Conservation (phyloP, 345 rosid genomes). For the Anacardium occidentale region DNA sequence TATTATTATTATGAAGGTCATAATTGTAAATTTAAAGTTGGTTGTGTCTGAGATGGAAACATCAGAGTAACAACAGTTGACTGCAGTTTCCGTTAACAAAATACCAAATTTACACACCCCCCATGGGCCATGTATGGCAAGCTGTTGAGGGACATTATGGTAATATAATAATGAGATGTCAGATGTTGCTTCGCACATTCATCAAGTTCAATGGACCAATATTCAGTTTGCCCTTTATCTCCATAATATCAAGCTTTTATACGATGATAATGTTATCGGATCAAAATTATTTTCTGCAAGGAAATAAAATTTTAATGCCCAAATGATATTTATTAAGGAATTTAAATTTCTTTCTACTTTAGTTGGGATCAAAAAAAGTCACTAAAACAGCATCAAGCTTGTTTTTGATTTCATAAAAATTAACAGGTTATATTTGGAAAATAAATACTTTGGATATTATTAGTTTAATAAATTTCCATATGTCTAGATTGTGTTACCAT, state of each 20-base stretch:
- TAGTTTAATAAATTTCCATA: background rate
- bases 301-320: too few relatives aligned
- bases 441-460: background rate
- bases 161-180: background rate
- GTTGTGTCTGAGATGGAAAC: background rate
- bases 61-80: background rate
- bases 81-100: background rate
- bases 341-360: background rate
- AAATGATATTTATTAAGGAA: too few relatives aligned
- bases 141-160: conserved; percentile 6
- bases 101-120: background rate
- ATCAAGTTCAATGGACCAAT: background rate
- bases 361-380: too few relatives aligned
- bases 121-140: background rate
- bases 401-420: background rate
- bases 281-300: too few relatives aligned
- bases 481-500: too few relatives aligned
- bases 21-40: background rate
- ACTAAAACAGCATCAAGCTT: background rate
- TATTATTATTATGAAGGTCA: too few relatives aligned
- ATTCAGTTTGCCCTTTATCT: background rate
- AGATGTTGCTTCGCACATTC: background rate
- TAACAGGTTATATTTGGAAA: background rate
- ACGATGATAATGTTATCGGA: too few relatives aligned
- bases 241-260: too few relatives aligned